Evolutionary conservation across 371 early-diverging fungal species (phyloP).

Genomic region (Mortierella sp.): DNA sequence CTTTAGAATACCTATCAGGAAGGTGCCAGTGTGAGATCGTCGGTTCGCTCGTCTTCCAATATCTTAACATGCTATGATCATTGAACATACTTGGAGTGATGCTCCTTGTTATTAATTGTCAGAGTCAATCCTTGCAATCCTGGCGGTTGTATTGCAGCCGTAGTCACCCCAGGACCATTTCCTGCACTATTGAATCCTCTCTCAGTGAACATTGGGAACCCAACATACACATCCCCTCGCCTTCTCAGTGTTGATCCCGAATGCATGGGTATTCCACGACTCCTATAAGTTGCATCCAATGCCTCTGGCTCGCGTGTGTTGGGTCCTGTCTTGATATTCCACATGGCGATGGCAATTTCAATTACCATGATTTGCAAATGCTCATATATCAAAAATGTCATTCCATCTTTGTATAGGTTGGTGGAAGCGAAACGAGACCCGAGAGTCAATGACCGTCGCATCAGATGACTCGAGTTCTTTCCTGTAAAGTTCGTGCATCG

Average conservation of each 20-base stretch:
- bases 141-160: constrained; percentile 1
- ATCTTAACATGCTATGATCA: background rate
- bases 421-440: constrained; percentile 47
- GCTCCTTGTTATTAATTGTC: constrained; percentile 42
- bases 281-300: constrained; percentile 28
- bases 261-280: constrained; percentile 40
- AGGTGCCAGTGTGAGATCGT: background rate
- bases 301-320: constrained; percentile 12
- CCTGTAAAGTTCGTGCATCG: constrained; percentile 49
- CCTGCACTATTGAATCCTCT: background rate
- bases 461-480: constrained; percentile 29
- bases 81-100: constrained; percentile 59
- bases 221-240: constrained; percentile 34
- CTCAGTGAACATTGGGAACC: constrained; percentile 39
- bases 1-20: constrained; percentile 49
- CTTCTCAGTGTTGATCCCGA: constrained; percentile 26
- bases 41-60: no score
- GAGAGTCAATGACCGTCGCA: constrained; percentile 29
- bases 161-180: constrained; percentile 1
- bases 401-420: constrained; percentile 59
- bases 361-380: constrained; percentile 60
- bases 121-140: constrained; percentile 18
- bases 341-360: constrained; percentile 45
- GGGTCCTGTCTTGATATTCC: constrained; percentile 24
- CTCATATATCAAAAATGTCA: constrained; percentile 62